phyloP scores from a whole-genome alignment of 2,329 filamentous ascomycete species.

The Sporothrix globosa region DNA sequence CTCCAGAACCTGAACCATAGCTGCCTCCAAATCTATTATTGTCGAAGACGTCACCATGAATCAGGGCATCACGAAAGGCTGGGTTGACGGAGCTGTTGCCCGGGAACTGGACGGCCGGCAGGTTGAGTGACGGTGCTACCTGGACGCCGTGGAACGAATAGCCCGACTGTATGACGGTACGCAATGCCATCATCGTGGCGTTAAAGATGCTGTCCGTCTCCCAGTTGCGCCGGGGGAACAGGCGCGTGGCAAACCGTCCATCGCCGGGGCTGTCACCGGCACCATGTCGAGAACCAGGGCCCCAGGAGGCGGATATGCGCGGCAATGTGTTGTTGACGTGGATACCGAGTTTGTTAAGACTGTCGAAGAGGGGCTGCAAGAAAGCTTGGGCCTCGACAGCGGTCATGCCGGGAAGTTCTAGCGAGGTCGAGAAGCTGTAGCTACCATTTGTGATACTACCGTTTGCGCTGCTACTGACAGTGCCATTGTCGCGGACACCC shows the following conservation, averaged over 20 bases:
- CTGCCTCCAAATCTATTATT: conserved; percentile 27
- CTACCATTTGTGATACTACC: conserved; percentile 35
- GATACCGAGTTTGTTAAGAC: conserved; percentile 42
- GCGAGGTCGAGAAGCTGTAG: conserved; percentile 43
- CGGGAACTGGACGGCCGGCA: conserved; percentile 37
- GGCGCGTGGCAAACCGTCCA: conserved; percentile 39
- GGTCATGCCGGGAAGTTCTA: conserved; percentile 43
- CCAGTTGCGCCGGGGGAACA: conserved; percentile 39
- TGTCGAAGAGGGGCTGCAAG: conserved; percentile 43
- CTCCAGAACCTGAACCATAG: background rate
- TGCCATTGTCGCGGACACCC: background rate
- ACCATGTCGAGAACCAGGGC: conserved; percentile 28
- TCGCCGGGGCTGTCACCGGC: conserved; percentile 37
- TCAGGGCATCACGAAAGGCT: conserved; percentile 32
- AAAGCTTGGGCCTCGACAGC: conserved; percentile 39
- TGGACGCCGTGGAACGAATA: conserved; percentile 41
- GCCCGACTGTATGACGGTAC: conserved; percentile 37
- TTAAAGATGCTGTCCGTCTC: conserved; percentile 34
- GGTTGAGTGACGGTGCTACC: conserved; percentile 34
- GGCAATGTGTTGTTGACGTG: conserved; percentile 38
- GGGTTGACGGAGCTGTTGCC: conserved; percentile 38
- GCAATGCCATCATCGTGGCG: conserved; percentile 37
- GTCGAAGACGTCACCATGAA: conserved; percentile 35
- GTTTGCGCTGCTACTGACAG: background rate
- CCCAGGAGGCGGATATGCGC: conserved; percentile 32